Percentiles rank a stretch among this genome's conserved stretches.
Conservation (phyloP, 768 basidiomycete species). For the Kwoniella bestiolae region DNA sequence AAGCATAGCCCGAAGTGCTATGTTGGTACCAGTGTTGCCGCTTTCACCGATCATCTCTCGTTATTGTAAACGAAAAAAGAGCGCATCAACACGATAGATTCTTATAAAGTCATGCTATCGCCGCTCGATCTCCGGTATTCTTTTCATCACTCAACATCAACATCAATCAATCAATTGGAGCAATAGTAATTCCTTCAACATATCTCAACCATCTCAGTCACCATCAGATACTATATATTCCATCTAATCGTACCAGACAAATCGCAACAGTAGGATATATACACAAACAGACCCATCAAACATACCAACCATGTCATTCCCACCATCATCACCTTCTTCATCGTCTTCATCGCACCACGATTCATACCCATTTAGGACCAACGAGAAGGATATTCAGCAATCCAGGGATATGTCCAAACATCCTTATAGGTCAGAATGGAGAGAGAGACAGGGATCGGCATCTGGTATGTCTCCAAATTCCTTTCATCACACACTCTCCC, state of each 20-base stretch:
- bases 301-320: not conserved
- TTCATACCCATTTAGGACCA: not conserved
- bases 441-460: slow-evolving; percentile 13
- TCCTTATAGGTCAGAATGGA: slow-evolving; percentile 8
- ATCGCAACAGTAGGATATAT: too few relatives aligned
- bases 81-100: too few relatives aligned
- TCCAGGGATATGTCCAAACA: not conserved
- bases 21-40: too few relatives aligned
- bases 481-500: not conserved
- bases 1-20: too few relatives aligned
- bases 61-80: too few relatives aligned
- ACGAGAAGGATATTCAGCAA: not conserved
- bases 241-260: too few relatives aligned
- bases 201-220: not conserved
- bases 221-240: too few relatives aligned
- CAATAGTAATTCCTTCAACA: not conserved
- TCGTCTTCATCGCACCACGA: slow-evolving; percentile 1
- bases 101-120: too few relatives aligned
- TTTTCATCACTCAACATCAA: not conserved
- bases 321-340: not conserved
- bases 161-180: not conserved
- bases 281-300: not conserved
- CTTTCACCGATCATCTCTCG: too few relatives aligned
- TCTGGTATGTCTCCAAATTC: not conserved
- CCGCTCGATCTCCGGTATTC: not conserved